These are phyloP conservation scores for Trypanosoma scelopori DNA, from an alignment of 208 protist genomes.

Conservation along the genomic window DNA sequence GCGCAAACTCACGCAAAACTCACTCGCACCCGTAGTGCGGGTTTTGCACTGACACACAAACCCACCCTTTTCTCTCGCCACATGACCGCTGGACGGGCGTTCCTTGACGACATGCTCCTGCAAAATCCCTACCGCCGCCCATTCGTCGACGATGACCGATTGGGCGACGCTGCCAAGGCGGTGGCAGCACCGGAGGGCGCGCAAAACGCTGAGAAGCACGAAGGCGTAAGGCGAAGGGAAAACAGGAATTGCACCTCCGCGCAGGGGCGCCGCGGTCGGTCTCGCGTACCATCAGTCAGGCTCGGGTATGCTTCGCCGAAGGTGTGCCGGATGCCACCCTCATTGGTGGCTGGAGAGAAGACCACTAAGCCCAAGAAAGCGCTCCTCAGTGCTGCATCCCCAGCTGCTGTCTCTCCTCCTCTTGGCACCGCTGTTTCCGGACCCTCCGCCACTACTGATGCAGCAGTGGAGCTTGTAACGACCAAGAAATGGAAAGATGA, in stretches of 20 bases:
- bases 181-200: not conserved
- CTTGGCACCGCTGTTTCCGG: not conserved
- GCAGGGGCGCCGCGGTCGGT: not conserved
- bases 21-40: constrained; percentile 6
- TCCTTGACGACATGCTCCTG: constrained; percentile 3
- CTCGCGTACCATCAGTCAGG: constrained; percentile 9
- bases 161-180: not conserved
- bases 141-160: not conserved
- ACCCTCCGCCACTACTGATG: not conserved
- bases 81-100: not conserved
- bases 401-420: not conserved
- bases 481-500: constrained; percentile 29
- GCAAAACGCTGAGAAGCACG: not conserved
- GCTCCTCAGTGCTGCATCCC: too few species aligned
- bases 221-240: too few species aligned
- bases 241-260: not conserved
- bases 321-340: not conserved
- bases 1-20: not conserved
- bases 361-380: not conserved
- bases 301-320: not conserved
- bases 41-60: not conserved
- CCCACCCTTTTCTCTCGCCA: not conserved
- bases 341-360: not conserved
- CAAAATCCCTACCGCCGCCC: not conserved
- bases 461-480: constrained; percentile 2